A percentile compares a stretch with the other conserved stretches of the same genome.
Conservation (phyloP, 139 green algal genomes). For the Diplosphaera chodatii region DNA sequence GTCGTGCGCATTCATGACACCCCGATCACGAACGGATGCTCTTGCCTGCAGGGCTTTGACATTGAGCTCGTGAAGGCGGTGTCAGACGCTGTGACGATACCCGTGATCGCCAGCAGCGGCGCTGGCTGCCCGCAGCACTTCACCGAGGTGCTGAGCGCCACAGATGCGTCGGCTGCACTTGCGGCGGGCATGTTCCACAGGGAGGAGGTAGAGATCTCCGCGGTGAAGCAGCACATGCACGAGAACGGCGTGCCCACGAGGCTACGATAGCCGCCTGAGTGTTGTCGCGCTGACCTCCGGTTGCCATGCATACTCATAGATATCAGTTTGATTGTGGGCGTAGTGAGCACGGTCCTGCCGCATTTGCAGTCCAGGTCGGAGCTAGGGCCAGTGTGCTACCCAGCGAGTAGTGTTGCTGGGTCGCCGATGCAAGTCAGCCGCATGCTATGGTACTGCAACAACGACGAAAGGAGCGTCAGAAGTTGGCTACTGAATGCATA, state of each 20-base stretch:
- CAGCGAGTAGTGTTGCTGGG: no score
- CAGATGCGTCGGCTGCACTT: slow-evolving; percentile 78
- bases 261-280: not conserved
- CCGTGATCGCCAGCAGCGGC: slow-evolving; percentile 92
- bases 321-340: no score
- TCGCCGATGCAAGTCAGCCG: no score
- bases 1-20: no score
- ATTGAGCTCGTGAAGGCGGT: slow-evolving; percentile 86
- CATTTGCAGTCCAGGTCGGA: no score
- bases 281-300: no score
- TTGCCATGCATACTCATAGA: no score
- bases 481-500: no score
- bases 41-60: slow-evolving; percentile 83
- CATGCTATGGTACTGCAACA: no score
- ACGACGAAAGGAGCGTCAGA: no score
- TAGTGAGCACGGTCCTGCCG: no score
- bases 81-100: slow-evolving; percentile 86
- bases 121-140: slow-evolving; percentile 92
- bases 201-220: slow-evolving; percentile 80
- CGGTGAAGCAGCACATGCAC: slow-evolving; percentile 90
- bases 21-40: slow-evolving; percentile 1
- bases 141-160: slow-evolving; percentile 78
- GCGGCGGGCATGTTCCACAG: slow-evolving; percentile 98
- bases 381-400: no score
- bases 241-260: slow-evolving; percentile 61